Base-by-base conservation (phyloP, 2,329 filamentous ascomycete species). In the Podosphaera xanthii region DNA sequence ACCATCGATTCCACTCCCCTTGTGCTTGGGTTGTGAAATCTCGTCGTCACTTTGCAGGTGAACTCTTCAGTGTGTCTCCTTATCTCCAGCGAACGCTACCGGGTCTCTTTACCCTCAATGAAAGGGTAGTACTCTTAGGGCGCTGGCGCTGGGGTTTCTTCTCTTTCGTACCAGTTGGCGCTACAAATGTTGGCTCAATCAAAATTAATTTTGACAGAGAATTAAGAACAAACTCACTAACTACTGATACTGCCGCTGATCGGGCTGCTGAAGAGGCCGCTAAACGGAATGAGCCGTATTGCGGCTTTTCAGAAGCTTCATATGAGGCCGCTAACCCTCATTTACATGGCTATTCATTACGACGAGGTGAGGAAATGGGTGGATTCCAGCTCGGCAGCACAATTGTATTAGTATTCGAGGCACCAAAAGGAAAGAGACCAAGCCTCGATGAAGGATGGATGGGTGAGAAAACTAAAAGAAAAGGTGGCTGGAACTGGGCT, bases 121-220 rank as follows among this genome's bases (percentile, higher is more conserved):
- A 98, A 73, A 83, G 92, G 59, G 88, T 98, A 33, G 92, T 94
- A 0, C 80, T 98, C 0, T 77, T 98, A 1, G 92, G 92, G 22
- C 80, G 89, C 60, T 98, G 92, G 92, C 85, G 90, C 59, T 94
- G 88, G 80, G 92, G 92, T 22, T 97, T 98, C 78, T 98, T 98
- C 76, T 86, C 84, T 64, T 96, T 89, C 73, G 91, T 88, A 0
- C 90, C 94, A 12, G 92, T 98, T 40, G 92, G 92, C 62, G 92
- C 92, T 6, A 98, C 92, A 31, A 98, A 98, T 67, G 92, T 98
- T 52, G 92, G 92, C 59, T 94, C 87, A 61, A 97, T 98, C 73
- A 86, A 87, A 69, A 81, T 98, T 74, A 96, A 98, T 73, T 98
- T 98, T 70, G 94, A 98, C 72, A 77, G 83, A 61, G 92, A 98